Evolutionary conservation across 139 green algal genomes (phyloP).

Genomic region (Picochlorum sp.): DNA sequence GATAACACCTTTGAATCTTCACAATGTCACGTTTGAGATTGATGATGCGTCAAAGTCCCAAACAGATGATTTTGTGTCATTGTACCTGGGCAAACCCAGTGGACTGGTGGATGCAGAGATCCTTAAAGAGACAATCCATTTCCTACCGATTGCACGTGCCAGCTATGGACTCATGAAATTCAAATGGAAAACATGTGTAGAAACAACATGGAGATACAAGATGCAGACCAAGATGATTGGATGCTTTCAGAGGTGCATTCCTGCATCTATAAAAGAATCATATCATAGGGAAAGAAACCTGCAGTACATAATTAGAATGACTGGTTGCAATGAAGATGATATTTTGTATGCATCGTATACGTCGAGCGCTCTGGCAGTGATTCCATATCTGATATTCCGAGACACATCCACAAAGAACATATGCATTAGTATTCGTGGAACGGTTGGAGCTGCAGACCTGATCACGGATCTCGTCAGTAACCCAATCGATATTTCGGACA

Average conservation of each 20-base stretch:
- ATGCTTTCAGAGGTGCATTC: background rate
- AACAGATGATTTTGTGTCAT: too few species aligned
- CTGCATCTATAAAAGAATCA: background rate
- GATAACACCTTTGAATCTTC: too few species aligned
- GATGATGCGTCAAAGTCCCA: too few species aligned
- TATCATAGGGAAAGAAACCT: background rate
- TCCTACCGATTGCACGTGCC: conserved; percentile 35
- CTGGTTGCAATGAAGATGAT: conserved; percentile 22
- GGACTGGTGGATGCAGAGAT: conserved; percentile 1
- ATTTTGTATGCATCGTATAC: conserved; percentile 31
- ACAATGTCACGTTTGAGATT: too few species aligned
- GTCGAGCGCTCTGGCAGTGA: conserved; percentile 18
- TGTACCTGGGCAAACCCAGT: too few species aligned
- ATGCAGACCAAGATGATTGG: too few species aligned
- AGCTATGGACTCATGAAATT: conserved; percentile 45
- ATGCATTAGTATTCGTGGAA: conserved; percentile 46
- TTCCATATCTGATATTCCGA: conserved; percentile 55
- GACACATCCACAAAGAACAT: conserved; percentile 30
- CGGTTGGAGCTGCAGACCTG: conserved; percentile 42
- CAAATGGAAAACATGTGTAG: conserved; percentile 29
- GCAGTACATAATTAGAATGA: conserved; percentile 38
- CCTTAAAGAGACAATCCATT: conserved; percentile 24
- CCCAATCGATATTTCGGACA: conserved; percentile 36
- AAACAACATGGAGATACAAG: conserved; percentile 15
- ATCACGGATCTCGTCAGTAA: conserved; percentile 51